Conservation (phyloP, 179 eudicot species). For the Corrigiola litoralis region DNA sequence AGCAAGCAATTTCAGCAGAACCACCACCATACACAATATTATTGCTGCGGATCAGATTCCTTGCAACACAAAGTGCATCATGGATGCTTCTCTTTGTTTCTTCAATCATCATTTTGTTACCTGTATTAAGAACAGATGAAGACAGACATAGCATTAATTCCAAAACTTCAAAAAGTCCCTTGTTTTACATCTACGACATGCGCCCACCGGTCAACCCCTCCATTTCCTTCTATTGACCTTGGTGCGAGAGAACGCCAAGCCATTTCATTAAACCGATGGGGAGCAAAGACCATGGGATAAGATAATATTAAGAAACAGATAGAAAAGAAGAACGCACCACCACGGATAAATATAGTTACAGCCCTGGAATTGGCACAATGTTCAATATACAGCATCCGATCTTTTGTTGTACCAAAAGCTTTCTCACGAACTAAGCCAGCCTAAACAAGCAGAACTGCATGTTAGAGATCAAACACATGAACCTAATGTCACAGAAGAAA, state of each 20-base stretch:
- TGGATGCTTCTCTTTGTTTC: constrained; percentile 95
- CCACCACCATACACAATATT: constrained; percentile 99
- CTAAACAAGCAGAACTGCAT: constrained; percentile 29
- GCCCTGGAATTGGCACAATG: constrained; percentile 98
- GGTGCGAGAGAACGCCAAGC: no score
- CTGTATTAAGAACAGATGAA: constrained; percentile 19
- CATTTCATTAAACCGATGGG: no score
- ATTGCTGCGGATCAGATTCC: constrained; percentile 91
- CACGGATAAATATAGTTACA: constrained; percentile 91
- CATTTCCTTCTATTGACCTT: no score
- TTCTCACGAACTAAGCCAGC: constrained; percentile 98
- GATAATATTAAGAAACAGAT: neutral
- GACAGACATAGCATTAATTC: neutral
- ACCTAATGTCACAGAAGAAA: neutral
- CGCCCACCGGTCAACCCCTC: no score
- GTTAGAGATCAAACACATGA: neutral
- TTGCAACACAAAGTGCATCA: constrained; percentile 93
- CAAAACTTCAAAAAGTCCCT: neutral
- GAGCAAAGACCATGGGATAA: neutral
- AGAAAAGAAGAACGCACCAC: constrained; percentile 46
- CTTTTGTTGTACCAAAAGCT: constrained; percentile 94
- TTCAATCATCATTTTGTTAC: constrained; percentile 97
- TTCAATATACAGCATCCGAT: constrained; percentile 89
- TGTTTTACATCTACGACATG: no score
- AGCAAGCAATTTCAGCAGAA: constrained; percentile 88